Conservation (phyloP, 192 early-diverging fungal genomes). For the Coemansia sp. region DNA sequence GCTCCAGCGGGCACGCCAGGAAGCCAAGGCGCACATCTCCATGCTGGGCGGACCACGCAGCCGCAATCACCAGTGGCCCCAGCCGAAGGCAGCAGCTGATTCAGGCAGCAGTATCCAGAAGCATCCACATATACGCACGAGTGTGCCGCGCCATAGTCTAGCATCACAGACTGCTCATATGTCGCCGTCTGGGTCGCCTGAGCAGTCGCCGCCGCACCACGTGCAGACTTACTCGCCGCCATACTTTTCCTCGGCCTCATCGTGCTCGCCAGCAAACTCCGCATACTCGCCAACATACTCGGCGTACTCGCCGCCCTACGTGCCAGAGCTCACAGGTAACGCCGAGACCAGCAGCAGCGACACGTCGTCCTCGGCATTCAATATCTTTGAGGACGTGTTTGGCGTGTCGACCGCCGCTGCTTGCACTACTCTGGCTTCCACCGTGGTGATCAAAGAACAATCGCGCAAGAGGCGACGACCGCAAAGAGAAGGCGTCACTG, state of each 20-base stretch:
- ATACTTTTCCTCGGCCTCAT: conserved; percentile 24
- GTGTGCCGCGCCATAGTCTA: neutral
- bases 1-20: conserved; percentile 33
- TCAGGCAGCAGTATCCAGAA: no score
- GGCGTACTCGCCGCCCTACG: conserved; percentile 47
- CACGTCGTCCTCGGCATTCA: conserved; percentile 16
- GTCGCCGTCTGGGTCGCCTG: conserved; percentile 35
- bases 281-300: conserved; percentile 41
- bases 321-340: conserved; percentile 23
- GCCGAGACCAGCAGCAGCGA: conserved; percentile 6
- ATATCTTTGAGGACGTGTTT: conserved; percentile 41
- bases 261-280: conserved; percentile 33
- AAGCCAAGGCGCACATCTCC: conserved; percentile 39
- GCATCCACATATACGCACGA: neutral
- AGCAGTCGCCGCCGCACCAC: conserved; percentile 27
- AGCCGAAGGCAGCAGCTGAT: neutral
- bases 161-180: neutral
- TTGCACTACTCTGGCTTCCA: conserved; percentile 8
- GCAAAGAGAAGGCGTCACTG: conserved; percentile 15
- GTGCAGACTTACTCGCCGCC: conserved; percentile 29
- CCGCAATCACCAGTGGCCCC: neutral
- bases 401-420: conserved; percentile 19
- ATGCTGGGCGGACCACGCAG: conserved; percentile 19
- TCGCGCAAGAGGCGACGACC: conserved; percentile 11
- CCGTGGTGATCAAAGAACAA: conserved; percentile 35